Percentiles rank a stretch among this genome's conserved stretches.
These are phyloP conservation scores for Phaeosphaeriaceae sp. DNA, from an alignment of 2,329 filamentous ascomycete species.

Conservation along the genomic window DNA sequence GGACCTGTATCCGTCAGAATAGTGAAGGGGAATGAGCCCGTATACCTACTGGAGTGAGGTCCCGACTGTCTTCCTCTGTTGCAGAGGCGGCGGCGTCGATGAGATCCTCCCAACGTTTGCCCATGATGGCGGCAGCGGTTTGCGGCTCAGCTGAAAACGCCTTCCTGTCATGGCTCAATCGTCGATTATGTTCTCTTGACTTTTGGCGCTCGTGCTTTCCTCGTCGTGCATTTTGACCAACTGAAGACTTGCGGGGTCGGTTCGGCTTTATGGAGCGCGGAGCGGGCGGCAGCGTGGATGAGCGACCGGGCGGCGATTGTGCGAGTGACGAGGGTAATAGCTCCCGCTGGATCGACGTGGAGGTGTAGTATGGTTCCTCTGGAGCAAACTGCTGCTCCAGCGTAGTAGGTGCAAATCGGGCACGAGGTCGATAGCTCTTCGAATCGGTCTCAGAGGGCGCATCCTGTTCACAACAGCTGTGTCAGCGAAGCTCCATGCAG, in stretches of 20 bases:
- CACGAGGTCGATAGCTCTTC: constrained; percentile 47
- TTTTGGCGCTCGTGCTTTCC: constrained; percentile 81
- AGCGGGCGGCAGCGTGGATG: constrained; percentile 84
- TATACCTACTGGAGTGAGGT: constrained; percentile 80
- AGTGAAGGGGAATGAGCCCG: constrained; percentile 5
- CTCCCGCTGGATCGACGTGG: constrained; percentile 70
- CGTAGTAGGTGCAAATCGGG: constrained; percentile 50
- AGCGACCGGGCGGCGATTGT: constrained; percentile 83
- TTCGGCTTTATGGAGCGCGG: constrained; percentile 75
- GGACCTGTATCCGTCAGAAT: constrained; percentile 48
- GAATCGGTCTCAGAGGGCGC: constrained; percentile 48
- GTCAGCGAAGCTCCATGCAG: constrained; percentile 25
- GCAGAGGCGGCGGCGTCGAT: constrained; percentile 94
- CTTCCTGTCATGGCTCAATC: constrained; percentile 78
- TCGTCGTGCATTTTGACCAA: constrained; percentile 78
- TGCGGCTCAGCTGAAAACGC: constrained; percentile 86
- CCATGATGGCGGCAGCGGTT: constrained; percentile 72
- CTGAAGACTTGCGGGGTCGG: constrained; percentile 83
- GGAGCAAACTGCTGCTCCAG: constrained; percentile 75
- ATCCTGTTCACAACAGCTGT: constrained; percentile 36
- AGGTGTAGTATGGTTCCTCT: constrained; percentile 52
- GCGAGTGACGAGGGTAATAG: constrained; percentile 82
- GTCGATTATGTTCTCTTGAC: constrained; percentile 76
- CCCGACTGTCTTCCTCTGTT: constrained; percentile 86
- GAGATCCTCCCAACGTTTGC: constrained; percentile 94